Evolutionary conservation across 2,329 filamentous ascomycete species (phyloP).

Genomic region (Talaromyces sp.): DNA sequence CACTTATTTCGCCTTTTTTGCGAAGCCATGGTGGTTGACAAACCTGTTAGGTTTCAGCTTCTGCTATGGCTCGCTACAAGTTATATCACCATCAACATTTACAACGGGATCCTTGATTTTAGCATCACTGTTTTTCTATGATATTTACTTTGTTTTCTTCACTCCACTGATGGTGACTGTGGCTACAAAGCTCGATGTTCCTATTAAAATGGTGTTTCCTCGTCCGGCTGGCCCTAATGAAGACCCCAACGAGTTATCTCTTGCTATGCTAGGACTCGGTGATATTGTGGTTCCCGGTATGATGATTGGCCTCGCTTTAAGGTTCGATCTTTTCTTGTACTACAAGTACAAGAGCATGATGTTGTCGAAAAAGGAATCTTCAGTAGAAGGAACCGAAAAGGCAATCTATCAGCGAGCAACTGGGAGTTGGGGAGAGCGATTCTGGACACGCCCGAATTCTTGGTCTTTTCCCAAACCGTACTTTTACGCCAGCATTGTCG

Average conservation of each 20-base stretch:
- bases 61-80: constrained; percentile 74
- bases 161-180: constrained; percentile 58
- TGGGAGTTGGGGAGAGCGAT: constrained; percentile 75
- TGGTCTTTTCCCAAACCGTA: constrained; percentile 73
- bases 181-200: constrained; percentile 82
- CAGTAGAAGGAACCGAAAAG: constrained; percentile 25
- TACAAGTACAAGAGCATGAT: constrained; percentile 65
- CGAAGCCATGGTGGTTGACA: constrained; percentile 67
- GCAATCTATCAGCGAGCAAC: constrained; percentile 54
- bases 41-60: constrained; percentile 86
- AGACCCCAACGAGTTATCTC: constrained; percentile 39
- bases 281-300: constrained; percentile 92
- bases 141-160: constrained; percentile 68
- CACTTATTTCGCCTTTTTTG: constrained; percentile 62
- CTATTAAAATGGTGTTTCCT: constrained; percentile 86
- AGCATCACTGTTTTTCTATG: constrained; percentile 81
- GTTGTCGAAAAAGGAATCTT: constrained; percentile 26
- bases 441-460: constrained; percentile 61
- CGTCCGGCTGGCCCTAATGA: constrained; percentile 52
- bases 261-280: constrained; percentile 84
- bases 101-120: constrained; percentile 75
- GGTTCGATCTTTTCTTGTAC: constrained; percentile 85
- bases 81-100: constrained; percentile 88
- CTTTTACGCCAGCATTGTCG: constrained; percentile 71
- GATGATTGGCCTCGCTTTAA: constrained; percentile 78